These are phyloP conservation scores for Zizania latifolia DNA, from an alignment of 176 grass and related monocot genomes.

Conservation along the genomic window DNA sequence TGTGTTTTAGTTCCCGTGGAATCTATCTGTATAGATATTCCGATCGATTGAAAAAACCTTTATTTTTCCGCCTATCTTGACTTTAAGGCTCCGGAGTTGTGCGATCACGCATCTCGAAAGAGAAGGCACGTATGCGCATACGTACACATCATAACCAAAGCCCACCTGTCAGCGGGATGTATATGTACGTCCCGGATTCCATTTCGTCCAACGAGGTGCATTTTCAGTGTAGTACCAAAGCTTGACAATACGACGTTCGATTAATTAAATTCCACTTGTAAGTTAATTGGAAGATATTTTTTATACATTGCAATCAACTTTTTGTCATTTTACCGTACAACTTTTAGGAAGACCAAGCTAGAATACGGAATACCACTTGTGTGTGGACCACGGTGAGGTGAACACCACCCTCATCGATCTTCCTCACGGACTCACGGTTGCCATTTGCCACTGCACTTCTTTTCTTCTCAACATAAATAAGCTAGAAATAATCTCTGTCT, in stretches of 20 bases:
- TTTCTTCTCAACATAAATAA: not conserved
- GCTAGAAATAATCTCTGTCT: not conserved
- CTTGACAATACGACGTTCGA: not conserved
- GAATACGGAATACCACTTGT: not conserved
- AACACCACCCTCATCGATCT: not conserved
- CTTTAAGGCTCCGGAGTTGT: too few species aligned
- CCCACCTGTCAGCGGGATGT: too few species aligned
- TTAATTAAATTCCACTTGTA: not conserved
- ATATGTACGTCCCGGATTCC: too few species aligned
- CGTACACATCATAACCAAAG: too few species aligned
- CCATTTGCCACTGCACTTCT: not conserved
- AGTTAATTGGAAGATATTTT: not conserved
- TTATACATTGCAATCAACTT: not conserved
- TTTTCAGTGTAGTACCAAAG: too few species aligned
- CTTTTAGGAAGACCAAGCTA: not conserved
- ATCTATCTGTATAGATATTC: too few species aligned
- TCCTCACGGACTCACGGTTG: not conserved
- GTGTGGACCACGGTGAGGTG: not conserved
- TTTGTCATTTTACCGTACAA: not conserved
- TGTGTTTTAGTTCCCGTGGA: too few species aligned
- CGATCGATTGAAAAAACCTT: too few species aligned
- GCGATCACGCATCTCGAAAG: too few species aligned
- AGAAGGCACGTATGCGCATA: too few species aligned
- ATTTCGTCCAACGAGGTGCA: too few species aligned
- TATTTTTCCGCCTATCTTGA: too few species aligned